Evolutionary conservation across 2,329 filamentous ascomycete species (phyloP).

Genomic region (Aspergillus melleus): DNA sequence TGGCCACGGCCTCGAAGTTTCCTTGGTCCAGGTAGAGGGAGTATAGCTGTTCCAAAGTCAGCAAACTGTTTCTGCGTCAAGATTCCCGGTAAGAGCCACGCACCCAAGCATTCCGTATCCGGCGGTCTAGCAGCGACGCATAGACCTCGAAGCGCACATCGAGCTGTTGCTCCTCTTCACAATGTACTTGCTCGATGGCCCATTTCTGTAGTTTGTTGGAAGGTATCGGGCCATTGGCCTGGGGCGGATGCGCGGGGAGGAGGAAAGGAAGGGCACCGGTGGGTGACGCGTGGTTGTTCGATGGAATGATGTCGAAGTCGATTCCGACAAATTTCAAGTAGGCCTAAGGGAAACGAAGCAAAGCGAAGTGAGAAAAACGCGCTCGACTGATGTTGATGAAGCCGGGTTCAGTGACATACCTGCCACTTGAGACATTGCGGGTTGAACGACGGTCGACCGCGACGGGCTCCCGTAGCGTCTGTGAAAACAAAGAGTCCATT

Average conservation of each 20-base stretch:
- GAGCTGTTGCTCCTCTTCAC: constrained; percentile 50
- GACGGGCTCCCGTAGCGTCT: constrained; percentile 60
- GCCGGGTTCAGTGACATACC: constrained; percentile 50
- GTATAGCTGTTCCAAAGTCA: constrained; percentile 59
- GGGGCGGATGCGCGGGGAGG: constrained; percentile 55
- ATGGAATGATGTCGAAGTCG: constrained; percentile 65
- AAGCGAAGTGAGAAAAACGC: constrained; percentile 2
- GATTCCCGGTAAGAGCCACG: constrained; percentile 13
- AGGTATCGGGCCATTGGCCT: constrained; percentile 52
- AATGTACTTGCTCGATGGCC: constrained; percentile 54
- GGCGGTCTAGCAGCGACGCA: constrained; percentile 71
- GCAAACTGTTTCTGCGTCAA: background rate
- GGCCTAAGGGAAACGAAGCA: constrained; percentile 54
- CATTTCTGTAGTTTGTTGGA: constrained; percentile 70
- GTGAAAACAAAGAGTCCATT: constrained; percentile 77
- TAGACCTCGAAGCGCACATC: constrained; percentile 71
- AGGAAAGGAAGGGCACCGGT: constrained; percentile 87
- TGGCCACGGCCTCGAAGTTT: constrained; percentile 67
- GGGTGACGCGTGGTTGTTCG: constrained; percentile 91
- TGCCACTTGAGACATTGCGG: constrained; percentile 96
- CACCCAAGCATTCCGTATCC: constrained; percentile 85
- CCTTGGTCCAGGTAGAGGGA: constrained; percentile 72
- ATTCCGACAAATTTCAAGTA: constrained; percentile 77
- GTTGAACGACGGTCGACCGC: constrained; percentile 76
- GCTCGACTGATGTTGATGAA: background rate